Percentiles rank a stretch among this genome's conserved stretches.
Conservation (phyloP, 331 rosid species). For the Pyrus hybrid region DNA sequence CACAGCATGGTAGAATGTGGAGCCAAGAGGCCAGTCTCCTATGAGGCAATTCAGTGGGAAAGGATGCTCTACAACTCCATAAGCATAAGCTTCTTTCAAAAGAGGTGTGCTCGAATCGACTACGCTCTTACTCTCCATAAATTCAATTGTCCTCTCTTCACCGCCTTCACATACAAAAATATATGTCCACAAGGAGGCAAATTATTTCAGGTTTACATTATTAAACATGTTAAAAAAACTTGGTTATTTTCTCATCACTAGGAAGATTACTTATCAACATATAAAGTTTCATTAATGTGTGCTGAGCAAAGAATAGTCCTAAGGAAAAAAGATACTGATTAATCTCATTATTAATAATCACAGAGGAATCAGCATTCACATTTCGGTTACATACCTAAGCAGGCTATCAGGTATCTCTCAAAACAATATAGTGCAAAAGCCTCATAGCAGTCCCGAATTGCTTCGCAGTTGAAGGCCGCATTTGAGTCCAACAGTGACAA, state of each 20-base stretch:
- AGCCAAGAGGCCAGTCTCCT: conserved; percentile 89
- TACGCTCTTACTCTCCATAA: conserved; percentile 68
- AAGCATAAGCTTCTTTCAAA: conserved; percentile 61
- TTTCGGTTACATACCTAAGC: conserved; percentile 61
- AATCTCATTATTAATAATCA: not conserved
- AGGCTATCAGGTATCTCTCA: conserved; percentile 92
- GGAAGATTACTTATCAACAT: not conserved
- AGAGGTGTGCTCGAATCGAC: conserved; percentile 68
- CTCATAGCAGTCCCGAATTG: conserved; percentile 93
- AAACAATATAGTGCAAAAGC: conserved; percentile 98
- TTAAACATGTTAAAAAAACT: not conserved
- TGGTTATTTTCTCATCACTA: not conserved
- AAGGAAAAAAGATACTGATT: not conserved
- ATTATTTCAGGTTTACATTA: not conserved
- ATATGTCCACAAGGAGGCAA: conserved; percentile 5
- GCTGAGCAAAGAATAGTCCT: not conserved
- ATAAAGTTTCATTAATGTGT: not conserved
- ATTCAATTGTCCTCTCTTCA: conserved; percentile 80
- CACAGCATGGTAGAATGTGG: conserved; percentile 86
- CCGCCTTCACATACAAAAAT: conserved; percentile 57
- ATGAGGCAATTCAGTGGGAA: conserved; percentile 76
- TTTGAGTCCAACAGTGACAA: conserved; percentile 78
- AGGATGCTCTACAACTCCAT: conserved; percentile 96
- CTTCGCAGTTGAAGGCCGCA: conserved; percentile 94
- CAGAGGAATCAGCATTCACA: conserved; percentile 3